Evolutionary conservation across 768 basidiomycete species (phyloP), one percentile per base, ranked within the genome.

Genomic region (Tephrocybe sp.): DNA sequence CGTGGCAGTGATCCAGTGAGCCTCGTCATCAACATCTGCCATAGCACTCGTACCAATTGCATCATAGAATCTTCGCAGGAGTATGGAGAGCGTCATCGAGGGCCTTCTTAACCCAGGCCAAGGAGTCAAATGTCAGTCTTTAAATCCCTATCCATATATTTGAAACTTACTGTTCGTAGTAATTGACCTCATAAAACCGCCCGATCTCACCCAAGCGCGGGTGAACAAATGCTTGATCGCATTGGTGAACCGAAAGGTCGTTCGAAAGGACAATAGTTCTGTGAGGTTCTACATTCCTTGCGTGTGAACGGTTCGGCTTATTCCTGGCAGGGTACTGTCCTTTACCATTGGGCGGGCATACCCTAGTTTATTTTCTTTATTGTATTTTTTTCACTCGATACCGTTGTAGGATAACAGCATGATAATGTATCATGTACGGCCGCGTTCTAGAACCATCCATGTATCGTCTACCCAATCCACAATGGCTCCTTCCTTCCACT

Each of bases 201-300:
- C 92, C 0, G 89, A 92, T 55, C 77, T 96, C 33, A 90, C 85
- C 46, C 93, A 96, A 71, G 88, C 92, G 7, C 79, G 89, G 38
- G 94, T 92, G 36, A 96, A 97, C 67, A 95, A 92, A 65, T 96
- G 92, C 59, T 75, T 98, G 33, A 92, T 98, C 46, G 91, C 92
- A 1, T 73, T 98, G 6, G 92, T 95, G 4, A 87, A 87, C 62
- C 78, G 90, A 43, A 96, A 95, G 63, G 78, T 90, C 16, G 89
- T 93, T 0, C 74, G 72, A 49, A 95, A 94, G 66, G 84, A 89
- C 38, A 89, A 75, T 43, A 72, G 71, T 43, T 79, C 83, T 2
- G 84, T 85, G 51, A 44, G n/a, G 82, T 59, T 38, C 12, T 1
- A 35, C 13, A 16, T 19, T 11, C 45, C 34, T 7, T 7, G 14